These are phyloP conservation scores for Puccinia horiana DNA, from an alignment of 1,284 basidiomycete species.

Conservation along the genomic window DNA sequence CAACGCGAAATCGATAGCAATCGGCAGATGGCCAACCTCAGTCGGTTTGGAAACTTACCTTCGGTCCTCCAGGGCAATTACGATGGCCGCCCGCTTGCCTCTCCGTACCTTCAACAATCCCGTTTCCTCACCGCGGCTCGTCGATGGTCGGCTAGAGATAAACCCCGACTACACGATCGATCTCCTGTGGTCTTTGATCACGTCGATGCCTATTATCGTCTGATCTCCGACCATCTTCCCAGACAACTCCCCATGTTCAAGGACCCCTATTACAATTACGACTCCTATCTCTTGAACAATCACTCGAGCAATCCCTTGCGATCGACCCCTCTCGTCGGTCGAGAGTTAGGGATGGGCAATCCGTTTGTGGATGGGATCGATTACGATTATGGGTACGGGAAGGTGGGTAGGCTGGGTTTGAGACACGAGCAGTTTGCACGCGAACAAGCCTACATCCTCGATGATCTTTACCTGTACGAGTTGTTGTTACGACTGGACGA, in stretches of 20 bases:
- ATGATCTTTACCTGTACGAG: constrained; percentile 44
- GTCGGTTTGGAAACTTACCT: constrained; percentile 10
- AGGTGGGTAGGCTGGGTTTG: constrained; percentile 18
- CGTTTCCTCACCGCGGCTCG: constrained; percentile 12
- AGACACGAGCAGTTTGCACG: constrained; percentile 18
- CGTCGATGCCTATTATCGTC: constrained; percentile 22
- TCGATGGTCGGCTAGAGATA: constrained; percentile 22
- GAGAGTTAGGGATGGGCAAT: constrained; percentile 1
- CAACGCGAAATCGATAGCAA: constrained; percentile 29
- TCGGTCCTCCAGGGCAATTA: neutral
- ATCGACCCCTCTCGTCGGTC: neutral
- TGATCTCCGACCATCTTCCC: constrained; percentile 23
- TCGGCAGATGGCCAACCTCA: constrained; percentile 28
- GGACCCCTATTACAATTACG: constrained; percentile 21
- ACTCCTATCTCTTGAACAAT: neutral
- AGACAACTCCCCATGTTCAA: constrained; percentile 27
- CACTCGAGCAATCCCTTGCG: neutral
- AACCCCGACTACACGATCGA: neutral
- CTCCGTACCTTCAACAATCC: constrained; percentile 29
- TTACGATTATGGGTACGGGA: constrained; percentile 37
- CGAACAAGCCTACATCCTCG: constrained; percentile 13
- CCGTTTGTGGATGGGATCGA: constrained; percentile 37
- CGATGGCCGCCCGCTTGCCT: neutral
- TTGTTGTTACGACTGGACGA: constrained; percentile 21
- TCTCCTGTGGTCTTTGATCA: constrained; percentile 14